phyloP scores from a whole-genome alignment of 1,139 yeast species.

The Candida dubliniensis region DNA sequence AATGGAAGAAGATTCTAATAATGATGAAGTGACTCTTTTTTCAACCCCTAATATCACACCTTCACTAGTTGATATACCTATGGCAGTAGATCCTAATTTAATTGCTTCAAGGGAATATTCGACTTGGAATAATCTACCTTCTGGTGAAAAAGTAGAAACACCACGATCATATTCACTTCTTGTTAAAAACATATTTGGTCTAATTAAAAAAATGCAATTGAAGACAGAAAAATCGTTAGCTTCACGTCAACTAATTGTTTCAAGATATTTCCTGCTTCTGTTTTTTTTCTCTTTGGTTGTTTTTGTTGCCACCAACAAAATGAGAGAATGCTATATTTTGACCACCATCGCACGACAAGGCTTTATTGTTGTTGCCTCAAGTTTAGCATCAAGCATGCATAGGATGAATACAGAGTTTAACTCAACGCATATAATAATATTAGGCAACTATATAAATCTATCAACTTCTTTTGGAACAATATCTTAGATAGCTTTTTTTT shows the following conservation, averaged over 20 bases:
- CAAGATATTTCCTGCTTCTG: no score
- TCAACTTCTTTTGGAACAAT: no score
- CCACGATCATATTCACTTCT: constrained; percentile 99
- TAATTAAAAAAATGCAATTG: background rate
- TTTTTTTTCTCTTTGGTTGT: background rate
- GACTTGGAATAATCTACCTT: constrained; percentile 97
- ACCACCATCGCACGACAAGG: no score
- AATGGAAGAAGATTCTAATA: constrained; percentile 88
- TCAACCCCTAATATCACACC: constrained; percentile 97
- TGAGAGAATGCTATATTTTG: no score
- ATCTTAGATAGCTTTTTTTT: background rate
- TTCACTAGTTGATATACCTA: constrained; percentile 94
- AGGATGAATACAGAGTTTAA: background rate
- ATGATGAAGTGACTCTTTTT: constrained; percentile 90
- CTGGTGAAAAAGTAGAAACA: constrained; percentile 97
- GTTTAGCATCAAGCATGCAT: background rate
- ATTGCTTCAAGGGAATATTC: constrained; percentile 98
- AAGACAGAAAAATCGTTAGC: background rate
- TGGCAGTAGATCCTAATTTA: constrained; percentile 94
- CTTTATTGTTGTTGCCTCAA: no score
- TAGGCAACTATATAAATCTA: background rate
- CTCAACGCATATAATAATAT: background rate
- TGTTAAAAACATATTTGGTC: constrained; percentile 78
- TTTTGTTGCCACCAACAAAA: background rate
- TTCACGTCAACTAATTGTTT: background rate